Evolutionary conservation across 306 rosid genomes (phyloP).

Genomic region (Macrotyloma uniflorum): DNA sequence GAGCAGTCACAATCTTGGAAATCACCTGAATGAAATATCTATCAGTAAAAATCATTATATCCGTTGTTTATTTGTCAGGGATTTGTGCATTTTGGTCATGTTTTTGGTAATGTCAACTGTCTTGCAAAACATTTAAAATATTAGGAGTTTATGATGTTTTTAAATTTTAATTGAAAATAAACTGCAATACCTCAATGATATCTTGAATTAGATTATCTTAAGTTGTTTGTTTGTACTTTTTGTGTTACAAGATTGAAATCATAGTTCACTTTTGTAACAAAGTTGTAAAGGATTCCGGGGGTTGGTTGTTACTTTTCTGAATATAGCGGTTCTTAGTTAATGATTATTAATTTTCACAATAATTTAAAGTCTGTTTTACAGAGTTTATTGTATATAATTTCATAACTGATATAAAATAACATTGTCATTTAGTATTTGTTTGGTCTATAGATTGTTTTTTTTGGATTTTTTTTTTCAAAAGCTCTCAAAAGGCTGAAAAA

Average conservation of each 20-base stretch:
- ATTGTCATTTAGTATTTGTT: neutral
- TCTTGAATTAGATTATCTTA: neutral
- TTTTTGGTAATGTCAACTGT: neutral
- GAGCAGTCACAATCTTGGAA: neutral
- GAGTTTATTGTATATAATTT: neutral
- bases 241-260: neutral
- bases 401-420: neutral
- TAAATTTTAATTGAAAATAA: neutral
- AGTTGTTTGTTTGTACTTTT: neutral
- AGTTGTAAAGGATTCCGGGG: neutral
- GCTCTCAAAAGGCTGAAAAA: neutral
- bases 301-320: conserved; percentile 19
- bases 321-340: neutral
- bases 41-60: neutral
- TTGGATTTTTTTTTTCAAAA: neutral
- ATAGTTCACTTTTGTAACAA: neutral
- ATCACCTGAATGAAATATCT: conserved; percentile 1
- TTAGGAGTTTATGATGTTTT: neutral
- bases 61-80: neutral
- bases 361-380: neutral
- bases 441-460: neutral
- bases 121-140: neutral
- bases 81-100: neutral
- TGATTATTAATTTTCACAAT: neutral
- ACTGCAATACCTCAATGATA: neutral